These are phyloP conservation scores for Macrocystidia cucumis DNA, from an alignment of 1,284 basidiomycete genomes.

Conservation along the genomic window DNA sequence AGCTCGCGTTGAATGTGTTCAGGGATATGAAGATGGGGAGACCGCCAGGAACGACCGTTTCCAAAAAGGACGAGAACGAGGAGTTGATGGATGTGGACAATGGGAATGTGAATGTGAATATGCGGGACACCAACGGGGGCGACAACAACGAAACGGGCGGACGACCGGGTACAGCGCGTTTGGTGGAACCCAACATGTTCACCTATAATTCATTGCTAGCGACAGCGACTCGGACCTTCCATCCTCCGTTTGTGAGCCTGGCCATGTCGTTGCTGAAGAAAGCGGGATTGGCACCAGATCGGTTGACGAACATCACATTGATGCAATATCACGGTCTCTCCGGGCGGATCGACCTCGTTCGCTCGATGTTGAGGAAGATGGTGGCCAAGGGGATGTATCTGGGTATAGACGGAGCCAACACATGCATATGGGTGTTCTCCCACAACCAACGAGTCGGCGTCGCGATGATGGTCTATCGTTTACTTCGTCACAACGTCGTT, in stretches of 20 bases:
- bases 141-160: conserved; percentile 2
- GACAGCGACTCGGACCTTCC: conserved; percentile 48
- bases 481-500: conserved; percentile 44
- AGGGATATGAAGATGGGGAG: conserved; percentile 43
- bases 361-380: conserved; percentile 46
- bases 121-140: neutral
- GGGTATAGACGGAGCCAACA: conserved; percentile 56
- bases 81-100: conserved; percentile 3
- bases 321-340: conserved; percentile 46
- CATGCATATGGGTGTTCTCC: conserved; percentile 61
- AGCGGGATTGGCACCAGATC: conserved; percentile 47
- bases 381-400: conserved; percentile 40
- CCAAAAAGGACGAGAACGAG: conserved; percentile 11
- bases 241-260: conserved; percentile 37
- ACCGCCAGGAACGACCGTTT: conserved; percentile 34
- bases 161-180: too few relatives aligned
- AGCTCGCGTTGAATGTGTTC: conserved; percentile 51
- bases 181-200: conserved; percentile 46
- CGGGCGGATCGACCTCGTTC: conserved; percentile 42
- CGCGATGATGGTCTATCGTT: conserved; percentile 52
- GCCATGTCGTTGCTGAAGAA: conserved; percentile 42
- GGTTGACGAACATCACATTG: conserved; percentile 52
- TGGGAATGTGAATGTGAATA: conserved; percentile 2
- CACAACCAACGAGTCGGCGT: conserved; percentile 45
- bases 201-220: conserved; percentile 63